Percentiles rank a stretch among this genome's conserved stretches.
Conservation (phyloP, 2,329 filamentous ascomycete genomes). For the Penicillium sp. region DNA sequence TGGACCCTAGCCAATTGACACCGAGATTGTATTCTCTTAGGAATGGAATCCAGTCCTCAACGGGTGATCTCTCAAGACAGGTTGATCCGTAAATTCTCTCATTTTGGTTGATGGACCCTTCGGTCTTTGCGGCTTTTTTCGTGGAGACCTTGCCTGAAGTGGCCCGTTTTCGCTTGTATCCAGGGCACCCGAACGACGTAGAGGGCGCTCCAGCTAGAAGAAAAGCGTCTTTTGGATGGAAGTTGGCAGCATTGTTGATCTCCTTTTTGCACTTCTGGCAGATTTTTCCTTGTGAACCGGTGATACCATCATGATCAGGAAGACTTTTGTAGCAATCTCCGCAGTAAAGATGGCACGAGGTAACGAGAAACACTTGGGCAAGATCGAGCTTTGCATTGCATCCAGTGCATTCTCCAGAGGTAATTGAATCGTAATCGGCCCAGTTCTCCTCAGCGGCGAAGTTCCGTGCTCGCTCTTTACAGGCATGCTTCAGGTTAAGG, state of each 20-base stretch:
- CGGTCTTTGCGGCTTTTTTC: neutral
- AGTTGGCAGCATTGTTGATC: neutral
- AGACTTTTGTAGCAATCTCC: neutral
- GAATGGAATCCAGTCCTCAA: slow-evolving; percentile 26
- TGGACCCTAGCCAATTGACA: slow-evolving; percentile 24
- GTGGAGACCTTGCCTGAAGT: neutral
- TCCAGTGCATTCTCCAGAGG: neutral
- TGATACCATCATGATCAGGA: neutral
- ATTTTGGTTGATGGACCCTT: neutral
- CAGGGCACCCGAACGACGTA: neutral
- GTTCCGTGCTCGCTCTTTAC: neutral
- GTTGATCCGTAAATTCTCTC: slow-evolving; percentile 14
- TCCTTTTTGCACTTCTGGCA: neutral
- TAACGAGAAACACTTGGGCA: neutral
- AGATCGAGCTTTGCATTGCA: neutral
- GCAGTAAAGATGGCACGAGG: neutral
- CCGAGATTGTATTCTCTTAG: slow-evolving; percentile 31
- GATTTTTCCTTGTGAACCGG: neutral
- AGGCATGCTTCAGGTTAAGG: neutral
- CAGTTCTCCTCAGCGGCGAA: neutral
- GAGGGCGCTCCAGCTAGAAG: neutral
- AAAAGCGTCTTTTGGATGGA: neutral
- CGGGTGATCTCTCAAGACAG: slow-evolving; percentile 20
- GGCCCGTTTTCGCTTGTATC: neutral
- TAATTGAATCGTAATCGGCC: neutral